Base-by-base conservation (phyloP, 495 filamentous ascomycete species). In the Elasticomyces elasticus region DNA sequence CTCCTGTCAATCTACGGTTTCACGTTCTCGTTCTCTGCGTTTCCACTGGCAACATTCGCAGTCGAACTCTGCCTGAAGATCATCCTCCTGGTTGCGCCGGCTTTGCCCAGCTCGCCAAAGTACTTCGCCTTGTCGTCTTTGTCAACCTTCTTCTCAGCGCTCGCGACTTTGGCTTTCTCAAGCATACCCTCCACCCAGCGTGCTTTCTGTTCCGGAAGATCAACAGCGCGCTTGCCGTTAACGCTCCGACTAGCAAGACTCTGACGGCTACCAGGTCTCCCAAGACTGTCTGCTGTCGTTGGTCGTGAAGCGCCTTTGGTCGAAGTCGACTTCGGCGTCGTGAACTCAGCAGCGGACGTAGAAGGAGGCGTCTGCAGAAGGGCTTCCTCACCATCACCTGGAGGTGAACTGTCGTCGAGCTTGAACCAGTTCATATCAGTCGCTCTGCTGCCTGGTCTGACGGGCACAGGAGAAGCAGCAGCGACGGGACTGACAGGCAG, bases 161-260 rank as follows among this genome's bases (percentile, higher is more conserved):
- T 62, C 12, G 55, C 49, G 23, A 65, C 64, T 12, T 62, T 65
- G 30, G 66, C 69, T 46, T 71, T 66, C 42, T 83, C 80, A 65
- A 86, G 77, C 69, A 88, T 81, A 26, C 77, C 81, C 65, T 88
- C 81, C 2, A 88, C 80, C 84, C 84, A 88, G 37, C 77, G 75
- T 45, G 76, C 70, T 58, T 80, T 81, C 66, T 85, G 79, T 51
- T 77, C 76, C 45, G 73, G 78, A 57, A 88, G 78, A 43, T 76
- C 75, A 23, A 15, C 27, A 2, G 4, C 27, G 51, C 15, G 50
- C 56, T 17, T 42, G 22, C 49, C 38, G 22, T 22, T 41, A 13
- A 17, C 25, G 1, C 1, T 49, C n/a, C 10, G 31, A 10, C 10
- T 37, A 23, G 42, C 24, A 2, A 4, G 42, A 25, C 27, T 50